Evolutionary conservation across 192 early-diverging fungal species (phyloP).

Genomic region (Coemansia sp.): DNA sequence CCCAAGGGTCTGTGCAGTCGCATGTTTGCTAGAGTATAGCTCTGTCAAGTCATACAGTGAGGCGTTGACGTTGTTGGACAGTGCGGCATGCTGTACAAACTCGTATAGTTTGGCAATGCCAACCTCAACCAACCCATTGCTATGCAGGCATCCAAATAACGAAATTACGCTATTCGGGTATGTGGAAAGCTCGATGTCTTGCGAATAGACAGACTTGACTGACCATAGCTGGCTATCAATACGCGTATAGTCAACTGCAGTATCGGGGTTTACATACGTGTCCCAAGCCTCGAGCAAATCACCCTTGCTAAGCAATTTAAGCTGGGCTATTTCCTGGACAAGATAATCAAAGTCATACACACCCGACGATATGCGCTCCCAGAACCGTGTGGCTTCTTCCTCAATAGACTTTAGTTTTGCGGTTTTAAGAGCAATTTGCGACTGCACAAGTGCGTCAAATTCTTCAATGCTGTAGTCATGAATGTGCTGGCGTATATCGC

Average conservation of each 20-base stretch:
- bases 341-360: constrained; percentile 74
- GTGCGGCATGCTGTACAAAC: neutral
- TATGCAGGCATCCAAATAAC: constrained; percentile 12
- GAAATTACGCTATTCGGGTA: constrained; percentile 16
- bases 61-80: neutral
- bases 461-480: constrained; percentile 29
- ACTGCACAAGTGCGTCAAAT: constrained; percentile 60
- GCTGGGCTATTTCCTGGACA: constrained; percentile 2
- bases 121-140: neutral
- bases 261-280: constrained; percentile 30
- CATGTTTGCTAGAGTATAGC: neutral
- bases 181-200: constrained; percentile 1
- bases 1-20: neutral
- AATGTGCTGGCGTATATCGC: constrained; percentile 37
- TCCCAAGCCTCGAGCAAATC: constrained; percentile 37
- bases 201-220: constrained; percentile 5
- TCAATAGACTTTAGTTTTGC: constrained; percentile 70
- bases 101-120: neutral
- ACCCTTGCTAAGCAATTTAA: constrained; percentile 15
- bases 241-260: constrained; percentile 30
- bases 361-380: constrained; percentile 60
- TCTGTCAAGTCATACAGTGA: neutral
- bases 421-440: constrained; percentile 57
- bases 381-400: constrained; percentile 63
- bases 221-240: constrained; percentile 27